phyloP scores from a whole-genome alignment of 2,329 filamentous ascomycete genomes.

The Trichoderma sp. region DNA sequence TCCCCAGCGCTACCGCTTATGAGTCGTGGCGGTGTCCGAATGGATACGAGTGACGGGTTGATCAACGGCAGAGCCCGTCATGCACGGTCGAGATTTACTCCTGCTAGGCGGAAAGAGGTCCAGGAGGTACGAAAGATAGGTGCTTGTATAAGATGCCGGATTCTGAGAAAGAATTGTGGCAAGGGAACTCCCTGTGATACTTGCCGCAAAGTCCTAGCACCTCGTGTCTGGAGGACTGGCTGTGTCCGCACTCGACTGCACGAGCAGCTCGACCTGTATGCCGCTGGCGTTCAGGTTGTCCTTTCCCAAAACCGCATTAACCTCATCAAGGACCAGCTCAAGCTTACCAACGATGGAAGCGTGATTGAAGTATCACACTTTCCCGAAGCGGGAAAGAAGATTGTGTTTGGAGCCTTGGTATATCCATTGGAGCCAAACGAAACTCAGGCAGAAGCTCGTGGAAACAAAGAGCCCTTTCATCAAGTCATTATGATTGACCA shows the following conservation, averaged over 20 bases:
- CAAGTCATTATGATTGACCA: conserved; percentile 62
- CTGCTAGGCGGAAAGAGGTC: conserved; percentile 64
- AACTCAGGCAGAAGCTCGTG: conserved; percentile 42
- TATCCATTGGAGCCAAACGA: conserved; percentile 44
- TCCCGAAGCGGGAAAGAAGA: conserved; percentile 52
- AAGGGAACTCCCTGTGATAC: conserved; percentile 65
- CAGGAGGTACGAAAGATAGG: conserved; percentile 67
- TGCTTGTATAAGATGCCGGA: conserved; percentile 68
- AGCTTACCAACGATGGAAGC: conserved; percentile 54
- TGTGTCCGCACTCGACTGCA: conserved; percentile 66
- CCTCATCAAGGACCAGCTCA: conserved; percentile 54
- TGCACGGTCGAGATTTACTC: conserved; percentile 61
- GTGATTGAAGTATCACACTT: conserved; percentile 64
- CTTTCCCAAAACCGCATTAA: conserved; percentile 64
- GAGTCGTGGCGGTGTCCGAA: conserved; percentile 55
- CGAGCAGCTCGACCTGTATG: conserved; percentile 65
- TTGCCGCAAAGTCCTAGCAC: conserved; percentile 65
- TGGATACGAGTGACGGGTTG: conserved; percentile 51
- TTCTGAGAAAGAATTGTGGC: conserved; percentile 69
- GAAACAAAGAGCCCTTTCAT: conserved; percentile 41
- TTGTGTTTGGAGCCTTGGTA: conserved; percentile 44
- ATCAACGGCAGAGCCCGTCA: conserved; percentile 56
- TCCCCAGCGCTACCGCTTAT: conserved; percentile 41
- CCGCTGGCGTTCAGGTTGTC: conserved; percentile 65
- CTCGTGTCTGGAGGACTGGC: conserved; percentile 66